These are phyloP conservation scores for Termitomyces sp. DNA, from an alignment of 768 basidiomycete genomes.

Conservation along the genomic window DNA sequence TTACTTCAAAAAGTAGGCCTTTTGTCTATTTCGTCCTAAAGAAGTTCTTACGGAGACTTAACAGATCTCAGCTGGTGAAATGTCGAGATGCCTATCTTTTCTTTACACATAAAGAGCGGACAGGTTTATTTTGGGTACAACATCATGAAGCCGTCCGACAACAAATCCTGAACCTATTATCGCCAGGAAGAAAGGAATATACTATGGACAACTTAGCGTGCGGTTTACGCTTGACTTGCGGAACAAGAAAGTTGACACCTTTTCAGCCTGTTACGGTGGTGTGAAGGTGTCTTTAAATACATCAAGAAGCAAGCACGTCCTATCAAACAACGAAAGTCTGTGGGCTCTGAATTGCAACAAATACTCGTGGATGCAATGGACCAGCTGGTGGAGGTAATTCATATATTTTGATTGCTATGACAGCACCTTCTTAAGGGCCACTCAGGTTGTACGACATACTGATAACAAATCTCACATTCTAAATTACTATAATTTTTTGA, in stretches of 20 bases:
- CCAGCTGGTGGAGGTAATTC: slow-evolving; percentile 6
- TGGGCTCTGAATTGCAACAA: not conserved
- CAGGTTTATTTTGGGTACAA: slow-evolving; percentile 3
- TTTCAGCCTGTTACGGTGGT: slow-evolving; percentile 7
- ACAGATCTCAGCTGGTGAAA: slow-evolving; percentile 1
- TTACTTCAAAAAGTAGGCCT: not conserved
- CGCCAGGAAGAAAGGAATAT: not conserved
- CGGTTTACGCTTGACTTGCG: not conserved
- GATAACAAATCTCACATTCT: slow-evolving; percentile 5
- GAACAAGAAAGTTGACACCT: not conserved
- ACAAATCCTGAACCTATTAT: not conserved
- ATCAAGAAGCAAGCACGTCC: not conserved
- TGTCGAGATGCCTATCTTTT: slow-evolving; percentile 4
- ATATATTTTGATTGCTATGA: not conserved
- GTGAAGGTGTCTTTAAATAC: slow-evolving; percentile 4
- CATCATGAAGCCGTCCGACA: slow-evolving; percentile 2
- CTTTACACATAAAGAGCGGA: not conserved
- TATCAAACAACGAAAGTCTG: not conserved
- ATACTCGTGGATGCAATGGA: slow-evolving; percentile 10
- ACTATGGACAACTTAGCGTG: slow-evolving; percentile 3
- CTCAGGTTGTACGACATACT: slow-evolving; percentile 6
- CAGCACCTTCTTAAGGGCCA: not conserved
- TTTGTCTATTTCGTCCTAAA: not conserved
- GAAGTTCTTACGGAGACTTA: not conserved
- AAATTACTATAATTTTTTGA: slow-evolving; percentile 9